phyloP scores from a whole-genome alignment of 495 filamentous ascomycete genomes.

The Chaetomium cochliodes region DNA sequence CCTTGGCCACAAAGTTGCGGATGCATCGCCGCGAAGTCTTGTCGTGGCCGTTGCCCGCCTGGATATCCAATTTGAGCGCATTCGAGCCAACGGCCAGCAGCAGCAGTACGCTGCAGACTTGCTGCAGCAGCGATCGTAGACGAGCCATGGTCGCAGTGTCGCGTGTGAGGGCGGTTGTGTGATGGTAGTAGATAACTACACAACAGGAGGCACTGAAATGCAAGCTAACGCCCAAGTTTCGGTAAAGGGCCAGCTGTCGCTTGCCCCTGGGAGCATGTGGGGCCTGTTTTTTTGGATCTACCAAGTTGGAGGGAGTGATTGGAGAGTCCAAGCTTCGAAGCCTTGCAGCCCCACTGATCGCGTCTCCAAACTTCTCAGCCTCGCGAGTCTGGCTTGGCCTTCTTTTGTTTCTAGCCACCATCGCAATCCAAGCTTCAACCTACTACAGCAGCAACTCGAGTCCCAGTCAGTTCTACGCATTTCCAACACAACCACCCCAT shows the following conservation, averaged over 20 bases:
- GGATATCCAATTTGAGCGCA: conserved; percentile 91
- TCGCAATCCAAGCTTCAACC: neutral
- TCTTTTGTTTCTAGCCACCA: conserved; percentile 16
- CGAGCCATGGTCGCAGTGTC: conserved; percentile 34
- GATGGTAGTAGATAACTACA: conserved; percentile 11
- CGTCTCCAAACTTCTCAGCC: conserved; percentile 29
- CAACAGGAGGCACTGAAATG: conserved; percentile 2
- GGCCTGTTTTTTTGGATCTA: neutral
- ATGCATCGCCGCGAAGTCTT: conserved; percentile 75
- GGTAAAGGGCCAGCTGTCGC: conserved; percentile 37
- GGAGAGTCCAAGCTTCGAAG: conserved; percentile 3
- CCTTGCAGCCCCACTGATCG: conserved; percentile 23
- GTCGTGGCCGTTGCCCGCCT: conserved; percentile 62
- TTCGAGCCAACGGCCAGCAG: conserved; percentile 60
- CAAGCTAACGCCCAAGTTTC: neutral
- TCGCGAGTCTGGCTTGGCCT: conserved; percentile 23
- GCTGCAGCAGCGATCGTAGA: conserved; percentile 45
- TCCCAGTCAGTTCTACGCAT: neutral
- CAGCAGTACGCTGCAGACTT: conserved; percentile 48
- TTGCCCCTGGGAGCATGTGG: conserved; percentile 30
- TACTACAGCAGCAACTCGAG: neutral
- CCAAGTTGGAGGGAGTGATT: conserved; percentile 26
- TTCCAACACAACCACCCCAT: conserved; percentile 8
- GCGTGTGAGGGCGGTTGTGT: conserved; percentile 10
- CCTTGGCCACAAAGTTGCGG: conserved; percentile 90